Evolutionary conservation across 2,329 filamentous ascomycete genomes (phyloP).

Genomic region (Stromatinia cepivora): DNA sequence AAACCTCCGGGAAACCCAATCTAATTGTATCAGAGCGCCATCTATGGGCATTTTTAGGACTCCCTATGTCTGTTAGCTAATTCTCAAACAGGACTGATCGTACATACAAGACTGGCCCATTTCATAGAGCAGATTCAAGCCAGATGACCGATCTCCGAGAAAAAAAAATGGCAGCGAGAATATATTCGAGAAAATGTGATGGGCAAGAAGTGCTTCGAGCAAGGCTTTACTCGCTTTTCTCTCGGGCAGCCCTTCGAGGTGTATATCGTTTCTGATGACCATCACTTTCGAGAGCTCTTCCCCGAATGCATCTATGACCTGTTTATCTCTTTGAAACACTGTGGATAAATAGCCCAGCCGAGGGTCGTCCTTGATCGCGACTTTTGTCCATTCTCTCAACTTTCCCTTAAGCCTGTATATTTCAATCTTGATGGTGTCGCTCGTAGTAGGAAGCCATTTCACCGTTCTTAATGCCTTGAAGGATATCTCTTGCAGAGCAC

Average conservation of each 20-base stretch:
- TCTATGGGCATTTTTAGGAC: conserved; percentile 27
- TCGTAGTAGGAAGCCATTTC: neutral
- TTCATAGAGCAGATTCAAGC: neutral
- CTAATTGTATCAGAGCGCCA: conserved; percentile 31
- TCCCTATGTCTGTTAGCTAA: conserved; percentile 20
- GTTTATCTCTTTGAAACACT: neutral
- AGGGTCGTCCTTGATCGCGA: neutral
- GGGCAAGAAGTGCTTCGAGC: neutral
- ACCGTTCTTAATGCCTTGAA: neutral
- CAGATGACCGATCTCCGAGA: neutral
- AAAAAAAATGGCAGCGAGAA: neutral
- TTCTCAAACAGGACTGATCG: fast-evolving
- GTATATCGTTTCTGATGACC: neutral
- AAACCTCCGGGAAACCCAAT: neutral
- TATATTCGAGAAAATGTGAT: neutral
- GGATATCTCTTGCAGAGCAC: neutral
- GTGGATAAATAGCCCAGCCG: neutral
- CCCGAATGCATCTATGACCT: neutral
- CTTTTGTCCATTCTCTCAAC: neutral
- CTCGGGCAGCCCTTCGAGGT: neutral
- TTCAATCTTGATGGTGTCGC: neutral
- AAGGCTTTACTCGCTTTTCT: neutral
- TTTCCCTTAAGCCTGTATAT: neutral
- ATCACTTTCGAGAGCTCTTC: neutral
- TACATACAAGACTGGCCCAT: neutral